Evolutionary conservation across 345 rosid genomes (phyloP), one percentile per base, ranked within the genome.

Genomic region (Orychophragmus violaceus): DNA sequence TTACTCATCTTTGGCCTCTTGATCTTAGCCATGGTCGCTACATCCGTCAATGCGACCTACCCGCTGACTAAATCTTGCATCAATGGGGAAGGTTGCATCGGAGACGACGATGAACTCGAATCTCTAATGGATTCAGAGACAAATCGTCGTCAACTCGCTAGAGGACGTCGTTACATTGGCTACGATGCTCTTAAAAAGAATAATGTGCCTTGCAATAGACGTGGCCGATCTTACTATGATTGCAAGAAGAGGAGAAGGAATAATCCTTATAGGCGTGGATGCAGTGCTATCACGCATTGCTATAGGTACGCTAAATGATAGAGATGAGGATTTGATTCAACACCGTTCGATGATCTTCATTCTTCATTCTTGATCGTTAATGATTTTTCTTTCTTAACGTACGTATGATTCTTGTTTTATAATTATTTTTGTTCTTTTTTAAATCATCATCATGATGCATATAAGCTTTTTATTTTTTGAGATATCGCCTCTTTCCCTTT

Each of bases 251-350:
- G 68, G 50, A 65, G 11, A 28, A 62, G 29, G 68, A 80, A 64
- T 16, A 85, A 85, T 59, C 87, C 84, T 21, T 85, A 81, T 19
- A 77, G 44, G 8, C 82, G 86, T 62, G 86, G 86, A 14, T 84
- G 89, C 82, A 75, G 78, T 50, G 66, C 33, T 22, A 70, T 84
- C 61, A 80, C 89, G 2, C 80, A 62, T 70, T 84, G 89, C 63
- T 35, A 62, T 56, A 78, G 89, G 62, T 10, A 2, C 49, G 77
- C 81, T 19, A 65, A 68, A 24, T 54, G 59, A 54, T 53, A 53
- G 42, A 65, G 61, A 41, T 8, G 36, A 45, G 23, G 73, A 21
- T 53, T 69, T 36, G 25, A 46, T 71, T 63, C 66, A 22, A 50
- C 37, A 50, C 18, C 61, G 42, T 62, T 56, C 59, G 19, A 32